Conservation (phyloP, 1,139 yeast genomes). For the Protomyces lactucae-debilis region DNA sequence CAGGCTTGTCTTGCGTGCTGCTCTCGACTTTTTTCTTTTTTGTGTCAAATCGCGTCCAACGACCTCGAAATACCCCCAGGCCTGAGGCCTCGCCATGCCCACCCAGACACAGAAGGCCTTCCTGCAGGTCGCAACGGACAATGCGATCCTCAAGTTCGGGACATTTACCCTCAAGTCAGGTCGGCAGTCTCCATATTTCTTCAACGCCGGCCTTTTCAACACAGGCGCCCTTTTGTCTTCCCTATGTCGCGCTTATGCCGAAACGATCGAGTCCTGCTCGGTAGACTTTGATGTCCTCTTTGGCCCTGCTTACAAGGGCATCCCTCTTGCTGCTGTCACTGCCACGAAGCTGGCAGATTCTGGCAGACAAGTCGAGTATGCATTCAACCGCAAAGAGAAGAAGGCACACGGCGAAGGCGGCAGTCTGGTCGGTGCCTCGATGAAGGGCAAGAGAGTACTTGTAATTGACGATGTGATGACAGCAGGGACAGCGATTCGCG, state of each 20-base stretch:
- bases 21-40: no score
- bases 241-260: slow-evolving; percentile 82
- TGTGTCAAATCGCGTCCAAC: no score
- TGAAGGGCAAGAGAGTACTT: slow-evolving; percentile 65
- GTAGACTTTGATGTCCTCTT: slow-evolving; percentile 83
- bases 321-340: slow-evolving; percentile 89
- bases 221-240: slow-evolving; percentile 72
- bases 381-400: slow-evolving; percentile 60
- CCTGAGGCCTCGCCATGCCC: background rate
- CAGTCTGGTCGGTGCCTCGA: slow-evolving; percentile 75
- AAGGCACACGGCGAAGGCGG: slow-evolving; percentile 99
- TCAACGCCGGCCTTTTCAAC: slow-evolving; percentile 85
- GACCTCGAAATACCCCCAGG: no score
- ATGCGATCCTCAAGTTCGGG: slow-evolving; percentile 22
- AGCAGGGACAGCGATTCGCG: slow-evolving; percentile 96
- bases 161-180: slow-evolving; percentile 64
- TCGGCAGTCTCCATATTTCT: slow-evolving; percentile 90
- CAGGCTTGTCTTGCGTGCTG: no score
- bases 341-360: slow-evolving; percentile 87
- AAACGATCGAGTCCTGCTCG: slow-evolving; percentile 68
- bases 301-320: slow-evolving; percentile 98
- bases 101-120: slow-evolving; percentile 10
- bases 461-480: slow-evolving; percentile 97
- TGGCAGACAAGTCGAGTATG: slow-evolving; percentile 44
- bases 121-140: slow-evolving; percentile 13